These are phyloP conservation scores for Pestalotiopsis sp. DNA, from an alignment of 2,329 filamentous ascomycete species.

Conservation along the genomic window DNA sequence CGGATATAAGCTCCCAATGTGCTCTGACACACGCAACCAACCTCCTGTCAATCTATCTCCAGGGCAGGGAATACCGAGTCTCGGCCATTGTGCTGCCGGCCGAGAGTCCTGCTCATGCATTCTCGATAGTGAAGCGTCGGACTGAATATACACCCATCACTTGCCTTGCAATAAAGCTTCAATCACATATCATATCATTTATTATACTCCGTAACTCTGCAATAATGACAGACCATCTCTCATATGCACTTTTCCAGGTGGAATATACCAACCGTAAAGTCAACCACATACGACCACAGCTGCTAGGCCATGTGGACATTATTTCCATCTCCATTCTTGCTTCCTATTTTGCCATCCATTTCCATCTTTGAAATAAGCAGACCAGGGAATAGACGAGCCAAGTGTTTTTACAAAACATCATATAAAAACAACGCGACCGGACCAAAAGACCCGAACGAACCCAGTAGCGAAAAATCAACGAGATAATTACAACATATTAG, in stretches of 20 bases:
- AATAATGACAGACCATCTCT: neutral
- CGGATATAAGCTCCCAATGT: neutral
- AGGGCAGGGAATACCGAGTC: too few relatives aligned
- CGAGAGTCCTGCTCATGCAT: too few relatives aligned
- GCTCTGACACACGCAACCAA: too few relatives aligned
- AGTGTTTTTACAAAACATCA: slow-evolving; percentile 31
- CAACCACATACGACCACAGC: neutral
- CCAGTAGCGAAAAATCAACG: slow-evolving; percentile 26
- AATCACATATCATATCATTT: neutral
- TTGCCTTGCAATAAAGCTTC: neutral
- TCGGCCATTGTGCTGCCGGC: too few relatives aligned
- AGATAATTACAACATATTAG: slow-evolving; percentile 45
- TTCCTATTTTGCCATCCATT: neutral
- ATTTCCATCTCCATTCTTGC: neutral
- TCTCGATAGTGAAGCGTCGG: too few relatives aligned
- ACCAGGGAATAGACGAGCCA: slow-evolving; percentile 32
- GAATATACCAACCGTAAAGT: neutral
- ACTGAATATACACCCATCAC: neutral
- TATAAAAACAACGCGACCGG: slow-evolving; percentile 28
- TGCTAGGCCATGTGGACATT: neutral
- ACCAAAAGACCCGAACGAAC: slow-evolving; percentile 25
- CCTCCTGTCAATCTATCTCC: too few relatives aligned
- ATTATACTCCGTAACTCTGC: neutral
- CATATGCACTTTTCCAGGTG: neutral
- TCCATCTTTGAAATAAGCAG: slow-evolving; percentile 14